Base-by-base conservation (phyloP, 164 flowering plant genomes). In the Vitis labrusca region DNA sequence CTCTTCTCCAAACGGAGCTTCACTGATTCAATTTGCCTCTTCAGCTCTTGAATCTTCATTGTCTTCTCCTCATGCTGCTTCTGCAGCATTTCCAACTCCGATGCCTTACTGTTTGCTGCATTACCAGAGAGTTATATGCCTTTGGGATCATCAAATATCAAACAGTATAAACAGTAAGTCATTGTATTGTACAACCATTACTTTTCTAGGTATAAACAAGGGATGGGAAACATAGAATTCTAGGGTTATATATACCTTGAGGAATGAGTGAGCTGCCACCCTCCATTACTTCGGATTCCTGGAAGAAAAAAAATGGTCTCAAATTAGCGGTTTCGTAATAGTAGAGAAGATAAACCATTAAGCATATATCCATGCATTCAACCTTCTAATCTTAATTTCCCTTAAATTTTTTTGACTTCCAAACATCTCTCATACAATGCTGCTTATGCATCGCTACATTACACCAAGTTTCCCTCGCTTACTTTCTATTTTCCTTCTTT, bases 71-170 rank as follows among this genome's bases (percentile, higher is more conserved):
- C 77, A 59, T 50, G 68, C 59, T 59, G 15, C 37, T 74, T 69
- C 65, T 68, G 72, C 53, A 73, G 57, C 9, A n/a, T 49, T 58
- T 73, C 68, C 68, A 67, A 57, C 64, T 73, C 76, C 10, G 66
- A 60, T 15, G 47, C 44, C 23, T 29, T 30, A 32, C 44, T 32
- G 44, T 32, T 32, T 32, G 44, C 44, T 32, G 44, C 44, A 32
- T 32, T 32, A 32, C 44, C 5, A 32, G 5, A 32, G 44, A 32
- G 7, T 32, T 32, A 32, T 32, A 32, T 32, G 44, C 44, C 44
- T 32, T 32, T 32, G 6, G 7, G 5, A 32, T 5, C 44, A 32
- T 32, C 44, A 32, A 32, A 32, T 32, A 32, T 32, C 44, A 32
- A 32, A 32, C 7, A 32, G 44, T 32, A 32, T 32, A 32, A 32